Percentiles rank a stretch among this genome's conserved stretches.
phyloP scores from a whole-genome alignment of 2,329 filamentous ascomycete species.

The Teratosphaeriaceae sp. region DNA sequence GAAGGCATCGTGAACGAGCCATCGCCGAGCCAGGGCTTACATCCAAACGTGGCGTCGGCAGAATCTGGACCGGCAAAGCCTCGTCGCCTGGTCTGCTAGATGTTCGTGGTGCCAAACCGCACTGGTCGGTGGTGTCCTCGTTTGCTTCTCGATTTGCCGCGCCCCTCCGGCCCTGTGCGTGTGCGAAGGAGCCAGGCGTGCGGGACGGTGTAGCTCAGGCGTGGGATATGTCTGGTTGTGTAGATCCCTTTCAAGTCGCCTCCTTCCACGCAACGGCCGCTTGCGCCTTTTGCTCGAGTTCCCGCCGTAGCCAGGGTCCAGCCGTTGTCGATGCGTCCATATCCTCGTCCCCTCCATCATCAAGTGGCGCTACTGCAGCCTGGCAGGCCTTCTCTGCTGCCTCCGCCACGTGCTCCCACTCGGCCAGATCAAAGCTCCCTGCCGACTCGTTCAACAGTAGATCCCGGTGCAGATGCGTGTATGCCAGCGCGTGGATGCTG shows the following conservation, averaged over 20 bases:
- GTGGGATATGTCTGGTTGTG: neutral
- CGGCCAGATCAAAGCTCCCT: constrained; percentile 65
- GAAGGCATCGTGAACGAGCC: too few relatives aligned
- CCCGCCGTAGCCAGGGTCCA: constrained; percentile 35
- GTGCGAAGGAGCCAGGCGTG: too few relatives aligned
- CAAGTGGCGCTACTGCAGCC: constrained; percentile 32
- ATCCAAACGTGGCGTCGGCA: too few relatives aligned
- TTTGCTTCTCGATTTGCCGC: too few relatives aligned
- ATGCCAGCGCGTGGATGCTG: constrained; percentile 78
- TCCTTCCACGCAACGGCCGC: constrained; percentile 36
- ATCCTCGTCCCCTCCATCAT: constrained; percentile 34
- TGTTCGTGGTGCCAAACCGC: too few relatives aligned
- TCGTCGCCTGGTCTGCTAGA: too few relatives aligned
- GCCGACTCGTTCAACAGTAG: constrained; percentile 76
- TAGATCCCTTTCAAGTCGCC: constrained; percentile 23
- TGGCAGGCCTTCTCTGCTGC: constrained; percentile 60
- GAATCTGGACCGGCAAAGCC: too few relatives aligned
- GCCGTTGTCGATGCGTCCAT: constrained; percentile 27
- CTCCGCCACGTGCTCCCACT: constrained; percentile 67
- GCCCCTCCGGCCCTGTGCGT: too few relatives aligned
- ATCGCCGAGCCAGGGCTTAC: too few relatives aligned
- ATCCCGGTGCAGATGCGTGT: constrained; percentile 65
- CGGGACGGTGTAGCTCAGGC: too few relatives aligned
- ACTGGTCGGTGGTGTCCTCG: too few relatives aligned
- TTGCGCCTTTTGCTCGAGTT: constrained; percentile 34